Evolutionary conservation across 495 filamentous ascomycete genomes (phyloP).

Genomic region (Daldinia grandis): DNA sequence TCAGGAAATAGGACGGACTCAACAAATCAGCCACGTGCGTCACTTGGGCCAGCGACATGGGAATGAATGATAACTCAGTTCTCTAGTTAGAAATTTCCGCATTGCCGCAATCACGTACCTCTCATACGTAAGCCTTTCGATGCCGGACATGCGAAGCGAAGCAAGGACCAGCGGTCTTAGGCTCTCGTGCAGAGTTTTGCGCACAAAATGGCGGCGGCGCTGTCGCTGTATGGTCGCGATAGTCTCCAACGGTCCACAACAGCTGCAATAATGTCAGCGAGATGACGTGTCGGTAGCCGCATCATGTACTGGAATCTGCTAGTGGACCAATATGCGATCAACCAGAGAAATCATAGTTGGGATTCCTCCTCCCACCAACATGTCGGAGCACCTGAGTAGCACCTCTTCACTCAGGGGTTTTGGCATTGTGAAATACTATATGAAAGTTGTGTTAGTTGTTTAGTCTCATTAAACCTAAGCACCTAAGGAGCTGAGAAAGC

Average conservation of each 20-base stretch:
- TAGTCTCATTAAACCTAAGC: constrained; percentile 21
- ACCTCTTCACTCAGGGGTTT: background rate
- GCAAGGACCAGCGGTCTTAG: constrained; percentile 17
- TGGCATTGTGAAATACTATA: constrained; percentile 3
- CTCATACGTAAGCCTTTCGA: constrained; percentile 19
- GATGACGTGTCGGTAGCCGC: constrained; percentile 36
- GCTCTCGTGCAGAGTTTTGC: constrained; percentile 2
- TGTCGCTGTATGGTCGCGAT: constrained; percentile 15
- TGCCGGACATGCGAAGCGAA: background rate
- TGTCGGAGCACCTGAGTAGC: background rate
- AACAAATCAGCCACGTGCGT: constrained; percentile 34
- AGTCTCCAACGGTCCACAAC: constrained; percentile 22
- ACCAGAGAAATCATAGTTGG: background rate
- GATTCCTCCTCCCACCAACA: background rate
- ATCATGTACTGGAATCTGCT: constrained; percentile 13
- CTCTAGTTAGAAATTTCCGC: constrained; percentile 4
- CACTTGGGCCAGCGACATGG: constrained; percentile 10
- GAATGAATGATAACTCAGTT: constrained; percentile 23
- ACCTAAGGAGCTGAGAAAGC: background rate
- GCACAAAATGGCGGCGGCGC: constrained; percentile 3
- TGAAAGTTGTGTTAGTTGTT: constrained; percentile 5
- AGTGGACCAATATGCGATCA: constrained; percentile 7
- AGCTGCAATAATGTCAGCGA: constrained; percentile 30
- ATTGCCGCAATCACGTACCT: background rate
- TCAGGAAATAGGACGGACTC: constrained; percentile 22